phyloP scores from a whole-genome alignment of 257 asterid genomes.

The Penstemon barbatus region DNA sequence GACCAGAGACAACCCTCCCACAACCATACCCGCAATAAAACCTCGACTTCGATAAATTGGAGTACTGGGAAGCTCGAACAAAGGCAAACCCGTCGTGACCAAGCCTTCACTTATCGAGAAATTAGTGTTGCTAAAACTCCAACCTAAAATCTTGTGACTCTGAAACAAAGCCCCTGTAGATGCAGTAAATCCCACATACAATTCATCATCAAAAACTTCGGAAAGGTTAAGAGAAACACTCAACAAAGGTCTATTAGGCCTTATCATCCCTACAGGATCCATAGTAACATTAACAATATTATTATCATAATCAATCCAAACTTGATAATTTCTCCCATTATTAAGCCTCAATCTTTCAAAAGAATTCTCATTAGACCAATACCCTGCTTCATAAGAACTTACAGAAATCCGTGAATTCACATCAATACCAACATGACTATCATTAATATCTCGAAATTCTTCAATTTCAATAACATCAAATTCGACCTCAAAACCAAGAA shows the following conservation, averaged over 20 bases:
- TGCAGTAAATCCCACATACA: constrained; percentile 47
- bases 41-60: constrained; percentile 28
- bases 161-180: constrained; percentile 35
- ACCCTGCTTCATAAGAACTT: constrained; percentile 56
- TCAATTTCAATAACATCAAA: constrained; percentile 62
- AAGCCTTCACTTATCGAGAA: constrained; percentile 42
- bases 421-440: constrained; percentile 69
- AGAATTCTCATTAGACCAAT: constrained; percentile 48
- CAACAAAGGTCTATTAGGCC: constrained; percentile 59
- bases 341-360: constrained; percentile 47
- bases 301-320: constrained; percentile 70
- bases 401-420: constrained; percentile 58
- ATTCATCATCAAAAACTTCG: constrained; percentile 26
- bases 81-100: constrained; percentile 35
- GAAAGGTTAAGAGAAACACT: constrained; percentile 35
- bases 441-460: constrained; percentile 52
- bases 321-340: constrained; percentile 62
- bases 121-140: constrained; percentile 57
- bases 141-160: constrained; percentile 41
- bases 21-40: constrained; percentile 27
- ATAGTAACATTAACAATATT: constrained; percentile 55
- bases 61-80: constrained; percentile 37
- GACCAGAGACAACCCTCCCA: constrained; percentile 5
- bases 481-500: constrained; percentile 53
- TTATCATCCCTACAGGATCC: constrained; percentile 50